Conservation (phyloP, 176 grass and related monocot species). For the Oryza rufipogon region DNA sequence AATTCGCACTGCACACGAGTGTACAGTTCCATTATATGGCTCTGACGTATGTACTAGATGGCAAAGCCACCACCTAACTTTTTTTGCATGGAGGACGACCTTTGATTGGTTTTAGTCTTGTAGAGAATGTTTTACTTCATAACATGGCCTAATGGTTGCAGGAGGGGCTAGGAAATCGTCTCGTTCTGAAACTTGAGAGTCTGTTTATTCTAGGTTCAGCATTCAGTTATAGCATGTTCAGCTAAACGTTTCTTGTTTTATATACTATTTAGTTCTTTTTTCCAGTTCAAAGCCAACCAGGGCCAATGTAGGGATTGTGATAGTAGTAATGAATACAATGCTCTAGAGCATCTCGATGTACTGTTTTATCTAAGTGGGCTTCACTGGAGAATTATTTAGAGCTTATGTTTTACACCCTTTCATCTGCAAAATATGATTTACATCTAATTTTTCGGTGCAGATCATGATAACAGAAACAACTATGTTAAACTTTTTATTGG, state of each 20-base stretch:
- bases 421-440: constrained; percentile 20
- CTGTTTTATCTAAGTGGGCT: constrained; percentile 7
- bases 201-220: background rate
- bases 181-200: constrained; percentile 21
- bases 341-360: background rate
- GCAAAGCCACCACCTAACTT: background rate
- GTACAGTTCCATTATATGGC: background rate
- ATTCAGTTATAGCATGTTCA: background rate
- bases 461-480: constrained; percentile 62
- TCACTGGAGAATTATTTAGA: constrained; percentile 10
- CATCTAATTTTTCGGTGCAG: constrained; percentile 55
- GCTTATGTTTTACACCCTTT: background rate
- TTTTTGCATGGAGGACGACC: background rate
- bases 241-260: background rate
- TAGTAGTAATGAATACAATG: constrained; percentile 10
- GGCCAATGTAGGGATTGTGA: background rate
- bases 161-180: background rate
- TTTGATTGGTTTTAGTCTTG: constrained; percentile 6
- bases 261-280: background rate
- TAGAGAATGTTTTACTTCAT: background rate
- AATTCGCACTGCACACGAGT: background rate
- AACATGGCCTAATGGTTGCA: background rate
- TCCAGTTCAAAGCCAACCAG: background rate
- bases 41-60: background rate
- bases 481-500: constrained; percentile 98